Percentiles rank a stretch among this genome's conserved stretches.
phyloP scores from a whole-genome alignment of 495 filamentous ascomycete species.

The Neurospora sp. region DNA sequence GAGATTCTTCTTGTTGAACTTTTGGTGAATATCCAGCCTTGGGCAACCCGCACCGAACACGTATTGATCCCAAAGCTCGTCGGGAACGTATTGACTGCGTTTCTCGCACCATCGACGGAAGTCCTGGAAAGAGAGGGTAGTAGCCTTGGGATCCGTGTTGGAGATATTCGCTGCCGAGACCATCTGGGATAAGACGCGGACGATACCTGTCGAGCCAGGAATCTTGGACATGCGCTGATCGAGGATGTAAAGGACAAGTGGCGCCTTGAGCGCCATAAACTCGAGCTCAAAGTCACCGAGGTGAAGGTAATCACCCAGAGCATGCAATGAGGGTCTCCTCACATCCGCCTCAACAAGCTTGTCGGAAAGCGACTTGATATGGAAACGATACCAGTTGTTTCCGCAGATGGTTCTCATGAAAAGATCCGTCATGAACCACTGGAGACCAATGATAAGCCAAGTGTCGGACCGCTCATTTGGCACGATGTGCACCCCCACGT shows the following conservation, averaged over 20 bases:
- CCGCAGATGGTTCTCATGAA: slow-evolving; percentile 85
- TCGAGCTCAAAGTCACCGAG: slow-evolving; percentile 76
- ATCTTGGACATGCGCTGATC: slow-evolving; percentile 83
- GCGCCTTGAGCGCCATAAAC: slow-evolving; percentile 86
- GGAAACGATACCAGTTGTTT: slow-evolving; percentile 87
- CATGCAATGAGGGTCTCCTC: slow-evolving; percentile 69
- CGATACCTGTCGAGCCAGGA: slow-evolving; percentile 70
- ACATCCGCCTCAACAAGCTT: slow-evolving; percentile 71
- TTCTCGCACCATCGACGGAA: slow-evolving; percentile 82
- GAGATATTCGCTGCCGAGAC: slow-evolving; percentile 74
- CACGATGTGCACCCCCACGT: slow-evolving; percentile 83
- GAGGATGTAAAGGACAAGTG: slow-evolving; percentile 84
- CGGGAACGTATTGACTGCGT: slow-evolving; percentile 71
- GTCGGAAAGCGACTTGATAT: slow-evolving; percentile 80
- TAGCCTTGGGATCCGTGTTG: slow-evolving; percentile 56
- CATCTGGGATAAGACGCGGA: slow-evolving; percentile 72
- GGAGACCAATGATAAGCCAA: slow-evolving; percentile 87
- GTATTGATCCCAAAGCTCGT: slow-evolving; percentile 90
- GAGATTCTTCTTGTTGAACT: slow-evolving; percentile 96
- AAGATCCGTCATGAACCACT: slow-evolving; percentile 85
- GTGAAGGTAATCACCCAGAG: slow-evolving; percentile 65
- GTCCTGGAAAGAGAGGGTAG: slow-evolving; percentile 57
- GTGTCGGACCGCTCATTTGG: slow-evolving; percentile 68
- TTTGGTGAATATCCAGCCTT: slow-evolving; percentile 68
- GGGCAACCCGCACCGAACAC: slow-evolving; percentile 81